Evolutionary conservation across 768 basidiomycete genomes (phyloP), one percentile per base, ranked within the genome.

Genomic region (Phaeotremella skinneri): DNA sequence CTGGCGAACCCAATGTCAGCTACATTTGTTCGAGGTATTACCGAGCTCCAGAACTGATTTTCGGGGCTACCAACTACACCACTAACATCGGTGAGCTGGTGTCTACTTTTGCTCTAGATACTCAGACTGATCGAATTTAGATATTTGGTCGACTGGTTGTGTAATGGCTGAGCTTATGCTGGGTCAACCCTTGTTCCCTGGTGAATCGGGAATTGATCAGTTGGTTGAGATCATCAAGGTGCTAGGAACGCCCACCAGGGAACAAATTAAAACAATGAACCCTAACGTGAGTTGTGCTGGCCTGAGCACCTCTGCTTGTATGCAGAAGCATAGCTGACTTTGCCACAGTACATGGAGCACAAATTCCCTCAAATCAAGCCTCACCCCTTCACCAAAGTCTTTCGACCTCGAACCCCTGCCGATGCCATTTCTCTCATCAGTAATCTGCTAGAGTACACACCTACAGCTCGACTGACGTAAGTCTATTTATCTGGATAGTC

Each of bases 181-280:
- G 58, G 96, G 96, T 21, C 94, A 98, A 76, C 96, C 96, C 27
- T 82, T 99, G 55, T 99, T 99, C 85, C 96, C 96, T 2, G 96
- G 96, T 60, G 96, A 99, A 81, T 75, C 75, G 25, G 93, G 94
- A 23, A 99, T 99, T 73, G 96, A 99, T 80, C 96, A 99, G 80
- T 78, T 99, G 72, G 96, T 99, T 57, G 96, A 99, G 80, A 99
- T 99, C 70, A 99, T 99, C 86, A 99, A 99, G 79, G 92, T 99
- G 43, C 85, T 99, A 54, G 96, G 96, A 16, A 99, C 96, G 21
- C 96, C 96, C 2, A 93, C 96, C 59, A 82, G 94, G 67, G 96
- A 98, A 76, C 96, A 99, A 79, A 99, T 99, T 84, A 98, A 99
- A 86, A 98, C 96, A 68, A 99, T 99, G 96, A 99, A 99, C 79